A percentile compares a stretch with the other conserved stretches of the same genome.
These are phyloP conservation scores for Malassezia restricta DNA, from an alignment of 1,284 basidiomycete genomes.

Conservation along the genomic window DNA sequence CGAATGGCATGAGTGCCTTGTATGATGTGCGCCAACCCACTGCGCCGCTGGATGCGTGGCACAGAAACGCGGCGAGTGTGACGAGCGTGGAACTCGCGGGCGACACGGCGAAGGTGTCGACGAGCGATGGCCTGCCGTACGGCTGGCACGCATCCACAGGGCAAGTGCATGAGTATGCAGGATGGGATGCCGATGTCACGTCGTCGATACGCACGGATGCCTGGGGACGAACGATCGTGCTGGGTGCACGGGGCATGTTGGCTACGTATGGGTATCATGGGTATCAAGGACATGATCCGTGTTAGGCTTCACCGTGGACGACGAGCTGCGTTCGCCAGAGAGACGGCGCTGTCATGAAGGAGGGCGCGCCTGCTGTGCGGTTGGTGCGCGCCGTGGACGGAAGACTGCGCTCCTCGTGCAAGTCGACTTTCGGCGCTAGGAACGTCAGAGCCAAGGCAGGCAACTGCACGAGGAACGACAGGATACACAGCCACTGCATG, in stretches of 20 bases:
- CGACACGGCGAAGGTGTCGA: conserved; percentile 4
- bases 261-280: not conserved
- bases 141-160: not conserved
- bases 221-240: not conserved
- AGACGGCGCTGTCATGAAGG: not conserved
- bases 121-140: conserved; percentile 33
- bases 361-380: not conserved
- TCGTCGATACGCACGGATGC: conserved; percentile 2
- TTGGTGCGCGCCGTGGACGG: no score
- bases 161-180: conserved; percentile 20
- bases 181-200: conserved; percentile 29
- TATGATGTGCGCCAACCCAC: conserved; percentile 2
- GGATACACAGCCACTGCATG: conserved; percentile 37
- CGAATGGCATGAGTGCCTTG: not conserved
- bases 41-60: conserved; percentile 1
- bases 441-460: conserved; percentile 33
- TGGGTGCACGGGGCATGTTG: not conserved
- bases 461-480: conserved; percentile 29
- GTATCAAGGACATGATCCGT: no score
- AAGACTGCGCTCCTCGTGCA: conserved; percentile 13
- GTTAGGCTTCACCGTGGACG: no score
- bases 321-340: not conserved
- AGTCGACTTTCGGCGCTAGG: conserved; percentile 26
- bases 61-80: conserved; percentile 4
- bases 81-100: conserved; percentile 2